phyloP scores from a whole-genome alignment of 495 filamentous ascomycete species.

The Neurospora cerealis region DNA sequence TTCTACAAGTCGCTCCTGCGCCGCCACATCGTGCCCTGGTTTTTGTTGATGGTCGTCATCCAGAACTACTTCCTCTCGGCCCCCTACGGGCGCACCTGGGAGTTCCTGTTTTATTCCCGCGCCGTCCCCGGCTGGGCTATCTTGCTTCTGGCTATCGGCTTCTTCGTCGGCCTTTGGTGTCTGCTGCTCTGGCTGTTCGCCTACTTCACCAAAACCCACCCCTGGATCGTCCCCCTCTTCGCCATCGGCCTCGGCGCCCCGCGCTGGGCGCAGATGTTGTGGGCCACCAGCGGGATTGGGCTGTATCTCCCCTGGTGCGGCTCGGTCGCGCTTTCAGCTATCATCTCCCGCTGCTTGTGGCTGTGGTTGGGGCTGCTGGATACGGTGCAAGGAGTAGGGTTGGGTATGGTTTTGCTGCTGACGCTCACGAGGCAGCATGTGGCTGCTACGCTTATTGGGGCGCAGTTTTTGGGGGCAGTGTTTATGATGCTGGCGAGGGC shows the following conservation, averaged over 20 bases:
- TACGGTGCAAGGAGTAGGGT: conserved; percentile 46
- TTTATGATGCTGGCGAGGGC: conserved; percentile 46
- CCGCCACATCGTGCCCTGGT: conserved; percentile 49
- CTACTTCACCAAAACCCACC: conserved; percentile 39
- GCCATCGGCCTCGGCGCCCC: conserved; percentile 52
- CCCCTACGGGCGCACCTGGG: conserved; percentile 52
- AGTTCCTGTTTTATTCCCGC: conserved; percentile 43
- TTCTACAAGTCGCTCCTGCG: conserved; percentile 47
- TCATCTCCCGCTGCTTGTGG: conserved; percentile 46
- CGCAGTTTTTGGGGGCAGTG: conserved; percentile 44
- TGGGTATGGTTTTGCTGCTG: conserved; percentile 52
- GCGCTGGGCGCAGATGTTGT: conserved; percentile 54
- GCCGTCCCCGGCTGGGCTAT: conserved; percentile 43
- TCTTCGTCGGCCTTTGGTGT: conserved; percentile 50
- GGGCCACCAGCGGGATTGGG: conserved; percentile 45
- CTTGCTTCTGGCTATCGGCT: conserved; percentile 39
- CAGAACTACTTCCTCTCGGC: conserved; percentile 55
- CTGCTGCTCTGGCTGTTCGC: conserved; percentile 35
- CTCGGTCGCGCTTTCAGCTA: conserved; percentile 30
- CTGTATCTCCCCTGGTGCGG: conserved; percentile 49
- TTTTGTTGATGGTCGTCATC: conserved; percentile 48
- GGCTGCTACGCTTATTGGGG: conserved; percentile 43
- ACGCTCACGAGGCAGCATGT: conserved; percentile 51
- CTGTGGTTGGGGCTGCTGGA: conserved; percentile 54
- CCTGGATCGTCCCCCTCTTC: conserved; percentile 55